Evolutionary conservation across 208 protist species (phyloP), one percentile per base, ranked within the genome.

Genomic region (Novymonas esmeraldas): DNA sequence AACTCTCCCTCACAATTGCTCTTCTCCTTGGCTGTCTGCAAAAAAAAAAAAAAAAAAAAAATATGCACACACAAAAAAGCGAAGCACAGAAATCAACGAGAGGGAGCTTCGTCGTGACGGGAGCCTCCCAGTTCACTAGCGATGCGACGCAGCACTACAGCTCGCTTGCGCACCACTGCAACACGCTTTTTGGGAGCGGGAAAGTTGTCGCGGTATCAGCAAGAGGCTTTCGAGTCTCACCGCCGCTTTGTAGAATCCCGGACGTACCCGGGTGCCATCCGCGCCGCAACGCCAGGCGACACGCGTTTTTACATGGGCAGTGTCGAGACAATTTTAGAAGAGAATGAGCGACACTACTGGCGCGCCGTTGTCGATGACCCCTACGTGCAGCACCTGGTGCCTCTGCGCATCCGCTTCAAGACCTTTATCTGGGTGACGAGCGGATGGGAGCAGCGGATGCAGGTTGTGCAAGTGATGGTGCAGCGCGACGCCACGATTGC

Each of bases 291-390:
- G 9, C 90, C 90, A 28, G 90, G 90, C 6, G 90, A 95, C 63
- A 95, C 90, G 0, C 76, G 80, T n/a, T 93, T 89, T 71, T 95
- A 95, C 69, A 69, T 77, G 3, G 85, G 87, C 28, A 74, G 76
- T 45, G 71, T 84, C 16, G 87, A 90, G 56, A 91, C 84, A 13
- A 91, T 95, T 80, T 70, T 95, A 28, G 76, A 83, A 11, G 83
- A 83, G 5, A 92, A 83, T 31, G 86, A 95, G 41, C 76, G 90
- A 11, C 90, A 95, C 61, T 95, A 95, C 55, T 95, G 90, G 90
- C 77, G 90, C 9, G 84, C 87, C 18, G 90, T 95, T 34, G 61
- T 78, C 16, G 90, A 95, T 60, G 90, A 95, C 62, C 90, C 90
- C 1, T 73, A 88, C 28, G 78, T 95, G 22, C 69, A 95, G 61